phyloP scores from a whole-genome alignment of 768 basidiomycete species.

The Boletus vinaceobasis region DNA sequence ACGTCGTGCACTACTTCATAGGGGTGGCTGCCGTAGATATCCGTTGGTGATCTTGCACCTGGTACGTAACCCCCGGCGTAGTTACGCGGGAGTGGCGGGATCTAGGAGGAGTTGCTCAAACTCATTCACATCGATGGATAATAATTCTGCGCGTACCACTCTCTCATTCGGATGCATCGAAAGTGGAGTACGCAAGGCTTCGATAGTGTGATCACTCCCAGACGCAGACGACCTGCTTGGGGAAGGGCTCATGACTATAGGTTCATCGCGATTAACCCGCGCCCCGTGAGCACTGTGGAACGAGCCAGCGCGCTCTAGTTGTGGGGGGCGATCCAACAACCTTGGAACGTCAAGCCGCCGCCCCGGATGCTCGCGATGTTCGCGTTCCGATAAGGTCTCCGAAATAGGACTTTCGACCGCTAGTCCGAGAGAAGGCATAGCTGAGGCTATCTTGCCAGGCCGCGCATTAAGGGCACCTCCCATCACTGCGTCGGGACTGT shows the following conservation, averaged over 20 bases:
- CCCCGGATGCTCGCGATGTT: slow-evolving; percentile 14
- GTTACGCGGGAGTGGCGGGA: slow-evolving; percentile 28
- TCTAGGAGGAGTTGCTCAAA: slow-evolving; percentile 13
- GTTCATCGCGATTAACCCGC: slow-evolving; percentile 13
- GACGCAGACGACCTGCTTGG: slow-evolving; percentile 19
- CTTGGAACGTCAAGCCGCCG: slow-evolving; percentile 21
- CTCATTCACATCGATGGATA: not conserved
- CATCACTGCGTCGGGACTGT: slow-evolving; percentile 31
- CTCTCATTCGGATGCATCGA: slow-evolving; percentile 23
- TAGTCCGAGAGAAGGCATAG: slow-evolving; percentile 22
- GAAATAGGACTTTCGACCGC: slow-evolving; percentile 16
- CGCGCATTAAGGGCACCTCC: slow-evolving; percentile 32
- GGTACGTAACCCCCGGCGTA: slow-evolving; percentile 16
- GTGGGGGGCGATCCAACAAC: slow-evolving; percentile 24
- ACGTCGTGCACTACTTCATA: slow-evolving; percentile 21
- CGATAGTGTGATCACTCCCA: slow-evolving; percentile 32
- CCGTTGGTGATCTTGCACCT: slow-evolving; percentile 25
- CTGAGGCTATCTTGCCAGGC: slow-evolving; percentile 22
- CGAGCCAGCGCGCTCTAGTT: slow-evolving; percentile 13
- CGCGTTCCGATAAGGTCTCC: slow-evolving; percentile 25
- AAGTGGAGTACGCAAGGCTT: slow-evolving; percentile 22
- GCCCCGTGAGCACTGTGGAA: slow-evolving; percentile 22
- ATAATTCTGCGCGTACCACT: slow-evolving; percentile 19
- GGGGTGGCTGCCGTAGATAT: slow-evolving; percentile 25
- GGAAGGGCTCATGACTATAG: slow-evolving; percentile 22